Percentiles rank a stretch among this genome's conserved stretches.
Conservation (phyloP, 306 rosid genomes). For the Biancaea sappan region DNA sequence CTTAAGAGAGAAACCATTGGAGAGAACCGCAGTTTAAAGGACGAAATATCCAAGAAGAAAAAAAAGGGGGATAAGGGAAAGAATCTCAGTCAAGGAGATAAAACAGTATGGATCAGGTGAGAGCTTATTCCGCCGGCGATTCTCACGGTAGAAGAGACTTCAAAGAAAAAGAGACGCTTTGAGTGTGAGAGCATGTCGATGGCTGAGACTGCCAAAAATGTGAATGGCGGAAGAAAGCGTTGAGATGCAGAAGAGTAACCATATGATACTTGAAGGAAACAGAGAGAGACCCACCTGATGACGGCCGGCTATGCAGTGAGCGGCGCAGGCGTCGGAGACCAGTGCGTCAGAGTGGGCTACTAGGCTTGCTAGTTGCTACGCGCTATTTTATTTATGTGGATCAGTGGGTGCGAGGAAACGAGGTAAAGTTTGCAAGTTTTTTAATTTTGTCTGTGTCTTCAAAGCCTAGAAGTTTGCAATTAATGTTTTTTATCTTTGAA, state of each 20-base stretch:
- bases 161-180: background rate
- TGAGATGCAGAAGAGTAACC: background rate
- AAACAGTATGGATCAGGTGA: background rate
- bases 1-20: background rate
- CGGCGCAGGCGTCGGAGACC: background rate
- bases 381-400: background rate
- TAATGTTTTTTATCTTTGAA: too few relatives aligned
- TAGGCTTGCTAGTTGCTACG: background rate
- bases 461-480: too few relatives aligned
- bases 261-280: background rate
- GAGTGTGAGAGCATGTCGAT: background rate
- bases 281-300: background rate
- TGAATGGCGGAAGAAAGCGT: background rate
- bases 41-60: background rate
- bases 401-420: too few relatives aligned
- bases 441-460: too few relatives aligned
- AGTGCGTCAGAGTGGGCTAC: background rate
- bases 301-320: background rate
- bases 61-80: background rate
- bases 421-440: background rate
- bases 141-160: background rate
- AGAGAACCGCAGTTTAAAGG: background rate
- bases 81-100: background rate
- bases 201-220: background rate
- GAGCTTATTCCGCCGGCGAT: background rate